Base-by-base conservation (phyloP, 1,284 basidiomycete species). In the Volvariella volvacea region DNA sequence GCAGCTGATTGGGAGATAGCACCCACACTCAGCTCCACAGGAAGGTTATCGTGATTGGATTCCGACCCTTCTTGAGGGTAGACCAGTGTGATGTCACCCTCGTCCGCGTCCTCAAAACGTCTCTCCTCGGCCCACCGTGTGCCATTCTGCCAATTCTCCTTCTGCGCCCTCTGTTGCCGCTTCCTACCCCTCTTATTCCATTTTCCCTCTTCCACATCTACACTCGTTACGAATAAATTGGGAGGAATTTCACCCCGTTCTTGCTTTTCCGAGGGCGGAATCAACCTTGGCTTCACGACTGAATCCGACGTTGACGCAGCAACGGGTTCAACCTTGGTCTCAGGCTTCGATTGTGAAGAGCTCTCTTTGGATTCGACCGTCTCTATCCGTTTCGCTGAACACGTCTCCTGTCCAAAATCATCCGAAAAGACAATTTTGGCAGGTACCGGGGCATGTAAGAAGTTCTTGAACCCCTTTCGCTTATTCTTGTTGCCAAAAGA, bases 401-500 rank as follows among this genome's bases (percentile, higher is more conserved):
- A 15, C n/a, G 6, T 36, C 34, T 16, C 19, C 34, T 15, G 34
- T 8, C 14, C 34, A 16, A 15, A 48, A 8, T 22, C 49, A 15
- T 59, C 65, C 3, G 55, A 52, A 52, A 87, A 88, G n/a, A 79
- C 62, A 45, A 87, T 83, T 56, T 77, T 83, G 20, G 66, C 56
- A 0, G 77, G 70, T 3, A 76, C 62, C 0, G 71, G 65, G 9
- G 56, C 65, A 0, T 59, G 49, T 59, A 83, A 68, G 2, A 73
- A 63, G 33, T 72, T 63, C 53, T 74, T 79, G 61, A 81, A 86
- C 9, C 77, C 79, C 48, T 74, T 80, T 41, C 74, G 76, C 60
- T 88, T 87, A 61, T 86, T 86, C 59, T 86, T 87, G 56, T 85
- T 87, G 41, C 76, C 68, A 12, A 86, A 61, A 1, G 75, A 76